Base-by-base conservation (phyloP, 2,329 filamentous ascomycete species). In the Xylaria arbuscula region DNA sequence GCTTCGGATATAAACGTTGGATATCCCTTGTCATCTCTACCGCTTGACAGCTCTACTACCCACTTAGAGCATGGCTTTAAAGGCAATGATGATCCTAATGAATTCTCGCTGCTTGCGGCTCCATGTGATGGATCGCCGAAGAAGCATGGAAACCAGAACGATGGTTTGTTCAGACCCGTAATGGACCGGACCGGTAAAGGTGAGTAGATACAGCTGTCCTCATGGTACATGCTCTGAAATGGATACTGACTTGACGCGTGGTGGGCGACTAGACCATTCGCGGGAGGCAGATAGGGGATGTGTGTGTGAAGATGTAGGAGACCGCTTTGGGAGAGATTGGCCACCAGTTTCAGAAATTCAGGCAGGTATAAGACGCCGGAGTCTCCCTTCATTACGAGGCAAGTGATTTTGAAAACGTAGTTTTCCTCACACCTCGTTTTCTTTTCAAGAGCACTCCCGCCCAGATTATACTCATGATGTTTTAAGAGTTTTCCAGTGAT, bases 311-410 rank as follows among this genome's bases (percentile, higher is more conserved):
- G 28, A 36, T 28, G n/a, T 45, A 34, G 7, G 24, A 50, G 54
- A 42, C 2, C 8, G 24, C 50, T 11, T n/a, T 1, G 24, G 28
- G 5, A 36, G 53, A 40, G 11, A 53, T 36, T 24, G 53, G 58
- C 22, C 62, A 64, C 17, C 67, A 28, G 22, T 34, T 3, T 2
- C 32, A 10, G n/a, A 13, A 19, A 62, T 22, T 54, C 5, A n/a
- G 22, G 28, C 8, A 9, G 60, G 36, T 19, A 17, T 50, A 38
- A 68, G 61, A 60, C 59, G 64, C 9, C 61, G 48, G 34, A 73
- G 72, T 48, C 67, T 73, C 48, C 72, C 73, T 53, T 65, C 61
- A 32, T 19, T 65, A 62, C 50, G 42, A 50, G 59, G 47, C 13
- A n/a, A 47, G 45, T 22, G 47, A 40, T 36, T 34, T 56, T 36